Conservation (phyloP, 2,329 filamentous ascomycete species). For the Trichoderma lentiforme region DNA sequence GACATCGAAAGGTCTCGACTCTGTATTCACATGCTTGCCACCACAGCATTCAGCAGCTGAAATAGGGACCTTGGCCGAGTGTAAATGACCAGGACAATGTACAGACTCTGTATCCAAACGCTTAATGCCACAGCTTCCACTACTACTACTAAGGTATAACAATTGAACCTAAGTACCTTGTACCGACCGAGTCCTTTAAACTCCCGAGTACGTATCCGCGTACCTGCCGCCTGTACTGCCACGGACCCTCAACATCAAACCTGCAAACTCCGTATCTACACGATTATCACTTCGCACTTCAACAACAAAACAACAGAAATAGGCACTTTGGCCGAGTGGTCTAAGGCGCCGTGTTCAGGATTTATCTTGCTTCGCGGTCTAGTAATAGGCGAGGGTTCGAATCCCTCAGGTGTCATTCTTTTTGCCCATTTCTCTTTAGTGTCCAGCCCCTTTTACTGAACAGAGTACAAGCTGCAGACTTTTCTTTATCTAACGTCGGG, state of each 20-base stretch:
- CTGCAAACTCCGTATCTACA: too few relatives aligned
- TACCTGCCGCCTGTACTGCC: neutral
- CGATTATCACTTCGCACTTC: too few relatives aligned
- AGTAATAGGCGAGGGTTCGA: slow-evolving; percentile 33
- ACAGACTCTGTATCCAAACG: too few relatives aligned
- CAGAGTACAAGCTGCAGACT: neutral
- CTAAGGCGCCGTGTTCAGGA: slow-evolving; percentile 26
- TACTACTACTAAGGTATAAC: too few relatives aligned
- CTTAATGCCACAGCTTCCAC: neutral
- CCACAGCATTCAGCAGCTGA: neutral
- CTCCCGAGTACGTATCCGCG: too few relatives aligned
- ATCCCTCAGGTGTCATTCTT: slow-evolving; percentile 31
- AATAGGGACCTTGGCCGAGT: too few relatives aligned
- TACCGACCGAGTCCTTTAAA: too few relatives aligned
- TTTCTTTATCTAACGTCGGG: too few relatives aligned
- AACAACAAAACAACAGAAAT: neutral
- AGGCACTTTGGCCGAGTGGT: slow-evolving; percentile 30
- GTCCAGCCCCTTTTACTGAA: neutral
- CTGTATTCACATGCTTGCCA: neutral
- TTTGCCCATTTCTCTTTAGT: neutral
- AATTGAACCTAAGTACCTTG: too few relatives aligned
- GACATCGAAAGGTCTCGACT: neutral
- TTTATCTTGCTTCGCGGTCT: slow-evolving; percentile 24
- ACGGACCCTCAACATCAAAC: too few relatives aligned
- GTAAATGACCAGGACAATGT: too few relatives aligned